Evolutionary conservation across 768 basidiomycete genomes (phyloP).

Genomic region (Glaciozyma martinii): DNA sequence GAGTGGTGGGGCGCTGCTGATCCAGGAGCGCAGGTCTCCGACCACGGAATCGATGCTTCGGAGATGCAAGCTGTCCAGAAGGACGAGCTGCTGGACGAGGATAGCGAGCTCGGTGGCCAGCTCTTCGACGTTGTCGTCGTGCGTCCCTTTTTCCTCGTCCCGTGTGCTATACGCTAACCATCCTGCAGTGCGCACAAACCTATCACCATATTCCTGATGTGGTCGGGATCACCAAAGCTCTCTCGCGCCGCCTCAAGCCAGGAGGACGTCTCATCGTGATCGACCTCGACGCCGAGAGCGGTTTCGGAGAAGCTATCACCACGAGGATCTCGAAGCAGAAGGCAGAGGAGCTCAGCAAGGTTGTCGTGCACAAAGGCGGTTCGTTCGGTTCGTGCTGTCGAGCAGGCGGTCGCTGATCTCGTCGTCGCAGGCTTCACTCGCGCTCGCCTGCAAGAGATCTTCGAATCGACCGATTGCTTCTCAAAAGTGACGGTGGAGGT

Average conservation of each 20-base stretch:
- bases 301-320: neutral
- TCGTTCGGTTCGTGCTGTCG: neutral
- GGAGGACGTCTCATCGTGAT: neutral
- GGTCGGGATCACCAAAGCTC: neutral
- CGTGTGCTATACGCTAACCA: neutral
- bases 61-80: neutral
- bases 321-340: neutral
- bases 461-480: neutral
- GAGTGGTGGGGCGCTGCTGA: neutral
- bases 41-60: neutral
- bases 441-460: neutral
- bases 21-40: neutral
- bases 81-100: neutral
- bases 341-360: neutral
- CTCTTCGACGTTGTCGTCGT: slow-evolving; percentile 2
- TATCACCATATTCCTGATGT: slow-evolving; percentile 6
- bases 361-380: slow-evolving; percentile 1
- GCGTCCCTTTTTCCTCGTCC: neutral
- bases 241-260: slow-evolving; percentile 1
- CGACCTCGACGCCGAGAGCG: neutral
- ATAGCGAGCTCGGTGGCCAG: slow-evolving; percentile 1
- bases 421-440: neutral
- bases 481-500: neutral
- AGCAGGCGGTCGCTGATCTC: neutral
- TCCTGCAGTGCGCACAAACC: neutral